A percentile compares a stretch with the other conserved stretches of the same genome.
Evolutionary conservation across 257 asterid genomes (phyloP).

Genomic region (Nicotiana sylvestris): DNA sequence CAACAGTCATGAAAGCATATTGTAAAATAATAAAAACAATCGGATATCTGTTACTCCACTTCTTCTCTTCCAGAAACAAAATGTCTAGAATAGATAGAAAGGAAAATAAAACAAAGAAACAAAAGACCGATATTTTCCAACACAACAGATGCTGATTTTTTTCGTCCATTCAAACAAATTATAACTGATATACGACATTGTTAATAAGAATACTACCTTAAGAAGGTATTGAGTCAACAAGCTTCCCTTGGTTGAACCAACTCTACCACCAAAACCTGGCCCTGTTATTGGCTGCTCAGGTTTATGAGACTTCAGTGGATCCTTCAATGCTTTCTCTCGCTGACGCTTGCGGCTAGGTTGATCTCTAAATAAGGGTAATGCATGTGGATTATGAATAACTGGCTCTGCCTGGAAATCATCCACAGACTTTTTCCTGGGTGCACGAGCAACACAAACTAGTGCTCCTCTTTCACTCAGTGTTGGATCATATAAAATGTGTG

Average conservation of each 20-base stretch:
- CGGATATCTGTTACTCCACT: background rate
- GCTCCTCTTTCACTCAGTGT: constrained; percentile 92
- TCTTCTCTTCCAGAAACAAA: background rate
- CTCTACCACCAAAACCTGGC: constrained; percentile 96
- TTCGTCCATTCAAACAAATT: background rate
- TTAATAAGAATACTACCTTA: constrained; percentile 46
- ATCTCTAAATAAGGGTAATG: constrained; percentile 91
- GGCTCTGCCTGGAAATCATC: constrained; percentile 84
- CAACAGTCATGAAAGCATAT: background rate
- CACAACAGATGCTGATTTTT: background rate
- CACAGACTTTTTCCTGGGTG: constrained; percentile 88
- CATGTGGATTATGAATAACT: constrained; percentile 97
- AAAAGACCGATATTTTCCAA: background rate
- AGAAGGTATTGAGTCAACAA: constrained; percentile 91
- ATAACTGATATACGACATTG: background rate
- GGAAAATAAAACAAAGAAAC: constrained; percentile 1
- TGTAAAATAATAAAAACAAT: background rate
- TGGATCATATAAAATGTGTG: constrained; percentile 88
- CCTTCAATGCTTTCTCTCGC: constrained; percentile 85
- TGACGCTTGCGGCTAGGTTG: constrained; percentile 97
- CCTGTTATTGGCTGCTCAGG: constrained; percentile 94
- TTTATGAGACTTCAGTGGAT: constrained; percentile 90
- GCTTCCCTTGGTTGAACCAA: constrained; percentile 88
- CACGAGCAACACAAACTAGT: constrained; percentile 93
- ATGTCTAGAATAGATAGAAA: background rate